These are phyloP conservation scores for Gastrodia elata DNA, from an alignment of 106 monocot species.

Conservation along the genomic window DNA sequence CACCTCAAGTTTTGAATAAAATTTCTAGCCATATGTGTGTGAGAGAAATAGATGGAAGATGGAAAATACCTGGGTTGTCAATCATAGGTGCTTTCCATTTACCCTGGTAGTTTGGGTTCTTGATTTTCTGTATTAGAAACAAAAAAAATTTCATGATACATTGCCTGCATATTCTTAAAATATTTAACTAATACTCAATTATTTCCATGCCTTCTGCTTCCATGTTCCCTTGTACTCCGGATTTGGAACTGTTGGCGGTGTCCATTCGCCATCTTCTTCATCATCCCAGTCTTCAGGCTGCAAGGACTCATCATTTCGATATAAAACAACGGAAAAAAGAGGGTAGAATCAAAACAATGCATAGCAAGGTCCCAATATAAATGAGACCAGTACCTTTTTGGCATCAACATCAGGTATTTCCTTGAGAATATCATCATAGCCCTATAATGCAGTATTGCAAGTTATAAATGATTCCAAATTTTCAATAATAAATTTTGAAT, in stretches of 20 bases:
- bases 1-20: too few relatives aligned
- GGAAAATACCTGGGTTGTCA: constrained; percentile 56
- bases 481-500: not conserved
- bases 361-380: not conserved
- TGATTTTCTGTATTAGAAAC: constrained; percentile 34
- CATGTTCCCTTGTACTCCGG: constrained; percentile 54
- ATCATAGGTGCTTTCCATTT: constrained; percentile 79
- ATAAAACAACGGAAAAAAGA: not conserved
- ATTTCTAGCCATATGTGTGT: too few relatives aligned
- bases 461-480: not conserved
- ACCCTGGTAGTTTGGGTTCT: constrained; percentile 70
- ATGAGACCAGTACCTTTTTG: constrained; percentile 31
- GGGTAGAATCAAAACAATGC: not conserved
- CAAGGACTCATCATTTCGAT: not conserved
- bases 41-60: not conserved
- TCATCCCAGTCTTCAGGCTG: constrained; percentile 81
- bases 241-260: constrained; percentile 40
- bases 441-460: constrained; percentile 12
- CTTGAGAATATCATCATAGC: constrained; percentile 57
- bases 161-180: not conserved
- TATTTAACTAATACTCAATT: not conserved
- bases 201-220: constrained; percentile 35
- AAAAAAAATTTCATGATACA: not conserved
- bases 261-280: constrained; percentile 77
- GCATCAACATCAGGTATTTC: constrained; percentile 64